These are phyloP conservation scores for Pterocarpus santalinus DNA, from an alignment of 306 rosid species.

Conservation along the genomic window DNA sequence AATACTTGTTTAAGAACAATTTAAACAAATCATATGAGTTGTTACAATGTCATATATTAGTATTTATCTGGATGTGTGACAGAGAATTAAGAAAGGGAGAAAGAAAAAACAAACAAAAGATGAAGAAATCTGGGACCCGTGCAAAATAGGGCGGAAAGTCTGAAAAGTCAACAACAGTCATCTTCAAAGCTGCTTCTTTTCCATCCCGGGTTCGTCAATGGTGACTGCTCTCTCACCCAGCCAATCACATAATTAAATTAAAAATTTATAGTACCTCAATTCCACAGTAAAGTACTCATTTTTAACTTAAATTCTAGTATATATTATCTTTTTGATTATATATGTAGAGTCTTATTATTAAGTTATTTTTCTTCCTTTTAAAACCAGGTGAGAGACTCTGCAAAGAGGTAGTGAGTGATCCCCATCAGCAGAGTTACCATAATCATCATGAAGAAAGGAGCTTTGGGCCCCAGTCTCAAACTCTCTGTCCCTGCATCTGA, in stretches of 20 bases:
- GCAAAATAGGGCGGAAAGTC: background rate
- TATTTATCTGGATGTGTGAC: background rate
- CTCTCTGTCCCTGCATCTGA: slow-evolving; percentile 80
- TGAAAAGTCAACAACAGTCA: slow-evolving; percentile 54
- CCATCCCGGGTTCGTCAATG: slow-evolving; percentile 40
- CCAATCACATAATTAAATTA: slow-evolving; percentile 48
- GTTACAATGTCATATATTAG: background rate
- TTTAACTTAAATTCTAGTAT: slow-evolving; percentile 10
- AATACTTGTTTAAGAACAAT: background rate
- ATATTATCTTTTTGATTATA: background rate
- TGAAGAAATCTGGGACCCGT: background rate
- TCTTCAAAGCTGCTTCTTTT: slow-evolving; percentile 33
- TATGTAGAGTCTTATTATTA: background rate
- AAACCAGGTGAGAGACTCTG: slow-evolving; percentile 26
- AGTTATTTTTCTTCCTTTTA: slow-evolving; percentile 16
- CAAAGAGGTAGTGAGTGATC: slow-evolving; percentile 7
- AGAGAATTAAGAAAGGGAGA: background rate
- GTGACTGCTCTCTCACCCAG: slow-evolving; percentile 52
- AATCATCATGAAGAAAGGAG: slow-evolving; percentile 74
- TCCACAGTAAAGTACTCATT: background rate
- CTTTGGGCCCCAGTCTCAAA: slow-evolving; percentile 65
- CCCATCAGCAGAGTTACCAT: slow-evolving; percentile 34
- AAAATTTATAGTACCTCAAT: background rate
- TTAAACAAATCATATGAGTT: background rate
- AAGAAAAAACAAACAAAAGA: background rate